Evolutionary conservation across 202 grass and related monocot species (phyloP), one percentile per base, ranked within the genome.

Genomic region (Zizania palustris): DNA sequence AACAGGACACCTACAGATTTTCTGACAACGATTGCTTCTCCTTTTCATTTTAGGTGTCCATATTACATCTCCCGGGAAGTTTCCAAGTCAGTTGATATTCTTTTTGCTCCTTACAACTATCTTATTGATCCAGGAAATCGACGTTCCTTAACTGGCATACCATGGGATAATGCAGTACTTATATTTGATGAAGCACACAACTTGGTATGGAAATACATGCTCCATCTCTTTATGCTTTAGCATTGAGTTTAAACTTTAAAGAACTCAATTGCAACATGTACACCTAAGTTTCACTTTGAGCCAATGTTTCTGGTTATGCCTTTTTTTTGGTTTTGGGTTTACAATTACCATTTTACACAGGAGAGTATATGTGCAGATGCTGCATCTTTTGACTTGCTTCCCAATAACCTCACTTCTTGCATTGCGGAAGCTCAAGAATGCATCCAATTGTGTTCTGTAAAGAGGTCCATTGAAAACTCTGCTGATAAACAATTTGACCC

Each of bases 101-200:
- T 95, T 68, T 95, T 98, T 90, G 96, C 91, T 76, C 96, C 96
- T 9, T 98, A 98, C 90, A 98, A 98, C 72, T 98, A 98, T 90
- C 89, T 98, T 80, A 92, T 95, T 83, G 96, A 98, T 78, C 83
- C 91, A 58, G 91, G 89, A 80, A 95, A 98, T 66, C 90, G 91
- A 36, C 85, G 87, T 44, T 94, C 91, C 75, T 87, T 98, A 76
- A 90, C n/a, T 83, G 78, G 78, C 39, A 92, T 95, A 73, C 83
- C 85, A 41, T 98, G 89, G 96, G 83, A 75, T 68, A 98, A 98
- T 87, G 85, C 91, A 11, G 80, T 98, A 55, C 87, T 95, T 73
- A 89, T 98, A 88, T 98, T 98, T 92, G 95, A 95, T 28, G 91
- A 95, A 88, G 85, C 91, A 77, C 91, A 98, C 82, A 98, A 98